Evolutionary conservation across 2,329 filamentous ascomycete genomes (phyloP).

Genomic region (Emergomyces africanus): DNA sequence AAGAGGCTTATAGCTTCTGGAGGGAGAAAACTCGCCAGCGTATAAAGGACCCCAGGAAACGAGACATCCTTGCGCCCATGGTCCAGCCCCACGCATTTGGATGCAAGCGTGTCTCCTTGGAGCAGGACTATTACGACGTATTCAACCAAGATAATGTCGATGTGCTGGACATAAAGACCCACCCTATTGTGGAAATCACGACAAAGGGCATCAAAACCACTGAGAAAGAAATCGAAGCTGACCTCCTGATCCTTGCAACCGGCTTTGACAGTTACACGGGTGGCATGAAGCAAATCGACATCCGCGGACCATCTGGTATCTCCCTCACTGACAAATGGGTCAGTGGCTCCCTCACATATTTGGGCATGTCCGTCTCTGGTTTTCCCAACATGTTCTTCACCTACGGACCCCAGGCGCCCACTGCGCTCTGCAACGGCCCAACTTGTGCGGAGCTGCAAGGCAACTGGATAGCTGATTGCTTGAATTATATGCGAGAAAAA

Average conservation of each 20-base stretch:
- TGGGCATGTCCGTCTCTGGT: conserved; percentile 16
- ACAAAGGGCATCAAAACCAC: conserved; percentile 28
- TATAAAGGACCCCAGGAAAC: conserved; percentile 37
- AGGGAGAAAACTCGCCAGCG: conserved; percentile 38
- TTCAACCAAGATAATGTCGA: conserved; percentile 37
- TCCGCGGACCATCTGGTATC: conserved; percentile 18
- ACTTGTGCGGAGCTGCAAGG: conserved; percentile 42
- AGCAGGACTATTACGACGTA: conserved; percentile 40
- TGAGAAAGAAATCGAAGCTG: conserved; percentile 26
- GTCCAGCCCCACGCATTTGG: conserved; percentile 44
- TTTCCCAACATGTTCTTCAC: conserved; percentile 41
- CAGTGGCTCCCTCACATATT: conserved; percentile 24
- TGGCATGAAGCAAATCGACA: conserved; percentile 22
- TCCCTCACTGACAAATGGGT: conserved; percentile 25
- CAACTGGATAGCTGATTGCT: conserved; percentile 41
- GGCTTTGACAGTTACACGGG: conserved; percentile 31
- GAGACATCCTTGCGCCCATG: conserved; percentile 42
- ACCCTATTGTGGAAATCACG: conserved; percentile 29
- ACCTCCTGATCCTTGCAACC: conserved; percentile 29
- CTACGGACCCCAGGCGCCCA: conserved; percentile 45
- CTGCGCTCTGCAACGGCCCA: conserved; percentile 44
- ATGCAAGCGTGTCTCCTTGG: conserved; percentile 38
- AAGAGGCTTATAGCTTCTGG: conserved; percentile 44
- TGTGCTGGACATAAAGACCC: conserved; percentile 33
- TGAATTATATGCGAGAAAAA: conserved; percentile 36